Conservation (phyloP, 768 basidiomycete species). For the Psilocybe subaeruginosa region DNA sequence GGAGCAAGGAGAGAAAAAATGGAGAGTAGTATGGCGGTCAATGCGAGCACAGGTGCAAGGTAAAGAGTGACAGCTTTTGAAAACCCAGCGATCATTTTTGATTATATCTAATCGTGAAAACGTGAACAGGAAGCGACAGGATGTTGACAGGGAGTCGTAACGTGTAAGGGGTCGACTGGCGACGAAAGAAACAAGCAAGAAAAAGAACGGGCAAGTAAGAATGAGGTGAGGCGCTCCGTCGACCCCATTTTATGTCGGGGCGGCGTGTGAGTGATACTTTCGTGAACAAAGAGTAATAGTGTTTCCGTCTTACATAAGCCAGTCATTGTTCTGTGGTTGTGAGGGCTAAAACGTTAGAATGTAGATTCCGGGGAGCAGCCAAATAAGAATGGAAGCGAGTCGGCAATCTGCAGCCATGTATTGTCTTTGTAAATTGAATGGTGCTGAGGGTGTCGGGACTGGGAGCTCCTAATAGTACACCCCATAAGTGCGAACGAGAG, state of each 20-base stretch:
- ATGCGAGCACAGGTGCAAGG: constrained; percentile 64
- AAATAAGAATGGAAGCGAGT: not conserved
- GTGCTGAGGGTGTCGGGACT: not conserved
- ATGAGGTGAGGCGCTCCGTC: constrained; percentile 4
- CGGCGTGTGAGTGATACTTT: constrained; percentile 1
- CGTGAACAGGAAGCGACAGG: constrained; percentile 1
- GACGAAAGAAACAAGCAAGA: constrained; percentile 14
- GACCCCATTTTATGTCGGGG: constrained; percentile 14
- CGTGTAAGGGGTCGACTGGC: constrained; percentile 25
- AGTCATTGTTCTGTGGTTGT: constrained; percentile 21
- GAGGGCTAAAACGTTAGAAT: constrained; percentile 6
- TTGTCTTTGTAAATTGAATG: not conserved
- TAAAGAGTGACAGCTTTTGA: constrained; percentile 72
- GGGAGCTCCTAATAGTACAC: too few relatives aligned
- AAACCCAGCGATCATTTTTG: constrained; percentile 68
- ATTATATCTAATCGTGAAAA: constrained; percentile 15
- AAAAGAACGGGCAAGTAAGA: constrained; percentile 5
- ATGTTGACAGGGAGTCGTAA: constrained; percentile 8
- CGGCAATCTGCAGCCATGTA: constrained; percentile 1
- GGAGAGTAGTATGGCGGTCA: constrained; percentile 67
- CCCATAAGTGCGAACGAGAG: not conserved
- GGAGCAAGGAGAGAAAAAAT: constrained; percentile 76
- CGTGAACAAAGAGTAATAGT: constrained; percentile 25
- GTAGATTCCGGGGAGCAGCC: constrained; percentile 1
- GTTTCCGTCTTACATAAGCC: constrained; percentile 20